Base-by-base conservation (phyloP, 306 rosid genomes). In the Gastrolobium villosum region DNA sequence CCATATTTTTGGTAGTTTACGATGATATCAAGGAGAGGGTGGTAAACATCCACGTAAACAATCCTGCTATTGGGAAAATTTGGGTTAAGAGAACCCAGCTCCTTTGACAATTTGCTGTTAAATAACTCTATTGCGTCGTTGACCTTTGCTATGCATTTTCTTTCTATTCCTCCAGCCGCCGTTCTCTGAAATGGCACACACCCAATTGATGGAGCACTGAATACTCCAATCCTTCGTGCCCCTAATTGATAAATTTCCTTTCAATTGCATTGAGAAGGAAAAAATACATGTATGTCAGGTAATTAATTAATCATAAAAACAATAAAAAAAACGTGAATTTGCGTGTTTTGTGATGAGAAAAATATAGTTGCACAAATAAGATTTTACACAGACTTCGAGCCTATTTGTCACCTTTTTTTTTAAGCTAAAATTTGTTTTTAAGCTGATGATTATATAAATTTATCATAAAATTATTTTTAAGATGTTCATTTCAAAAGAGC, bases 101-200 rank as follows among this genome's bases (percentile, higher is more conserved):
- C 20, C 36, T 65, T 39, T 14, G 66, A 28, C 30, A 90, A 56
- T 32, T 88, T 90, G 36, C 28, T 4, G 78, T 90, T 90, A 71
- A 86, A 88, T 3, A 88, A 15, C 46, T 10, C 34, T 0, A 87
- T 83, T 8, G 90, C 90, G 5, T 40, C 71, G 30, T 88, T 88
- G 57, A 79, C 48, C 0, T 83, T 65, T 15, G 78, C 82, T 1
- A 82, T 87, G 20, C 90, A 83, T 1, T 30, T 28, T 77, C 95
- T 88, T 7, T 8, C 35, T 9, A 62, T 6, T 60, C 95, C 95
- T 36, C 95, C 93, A 0, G 72, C 88, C 4, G 77, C 5, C 1
- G 95, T 90, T 81, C 95, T 88, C 65, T 88, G 95, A 5, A 85
- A 88, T 0, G 93, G 95, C 26, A 90, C 74, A 67, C 92, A 86